These are phyloP conservation scores for Passalora sequoiae DNA, from an alignment of 2,329 filamentous ascomycete species.

Conservation along the genomic window DNA sequence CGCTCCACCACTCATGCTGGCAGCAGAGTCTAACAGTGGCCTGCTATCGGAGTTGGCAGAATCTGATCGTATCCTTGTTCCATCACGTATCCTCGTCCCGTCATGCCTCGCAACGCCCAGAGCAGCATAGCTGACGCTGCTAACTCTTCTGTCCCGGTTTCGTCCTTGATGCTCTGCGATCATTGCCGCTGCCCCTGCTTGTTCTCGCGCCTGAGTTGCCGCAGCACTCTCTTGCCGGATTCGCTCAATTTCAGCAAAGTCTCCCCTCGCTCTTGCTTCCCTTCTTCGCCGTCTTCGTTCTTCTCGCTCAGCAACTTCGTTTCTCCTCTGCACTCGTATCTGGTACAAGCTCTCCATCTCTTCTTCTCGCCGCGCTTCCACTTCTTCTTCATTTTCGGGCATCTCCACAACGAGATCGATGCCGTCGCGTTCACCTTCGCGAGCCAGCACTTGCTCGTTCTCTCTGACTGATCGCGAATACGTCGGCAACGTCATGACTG, in stretches of 20 bases:
- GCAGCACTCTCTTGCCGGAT: conserved; percentile 54
- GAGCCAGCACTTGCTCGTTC: conserved; percentile 74
- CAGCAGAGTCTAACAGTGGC: conserved; percentile 66
- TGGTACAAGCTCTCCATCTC: conserved; percentile 94
- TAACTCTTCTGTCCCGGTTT: conserved; percentile 60
- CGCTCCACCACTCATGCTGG: conserved; percentile 49
- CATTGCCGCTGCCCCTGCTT: conserved; percentile 39
- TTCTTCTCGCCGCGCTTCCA: conserved; percentile 72
- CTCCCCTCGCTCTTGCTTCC: conserved; percentile 67
- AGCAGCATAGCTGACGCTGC: conserved; percentile 70
- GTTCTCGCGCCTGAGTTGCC: conserved; percentile 42
- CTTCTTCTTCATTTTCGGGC: conserved; percentile 71
- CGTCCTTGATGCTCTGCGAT: conserved; percentile 56
- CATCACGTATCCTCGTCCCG: too few species aligned
- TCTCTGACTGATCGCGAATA: conserved; percentile 70
- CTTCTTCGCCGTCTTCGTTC: conserved; percentile 63
- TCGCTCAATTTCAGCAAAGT: conserved; percentile 62
- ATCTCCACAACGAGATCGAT: conserved; percentile 87
- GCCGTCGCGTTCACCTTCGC: conserved; percentile 85
- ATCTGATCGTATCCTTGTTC: conserved; percentile 63
- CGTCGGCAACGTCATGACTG: conserved; percentile 87
- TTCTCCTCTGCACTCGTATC: conserved; percentile 71
- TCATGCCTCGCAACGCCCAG: conserved; percentile 72
- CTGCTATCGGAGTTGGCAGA: conserved; percentile 68
- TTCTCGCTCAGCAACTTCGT: conserved; percentile 71